Base-by-base conservation (phyloP, 495 filamentous ascomycete genomes). In the Neurospora sp. region DNA sequence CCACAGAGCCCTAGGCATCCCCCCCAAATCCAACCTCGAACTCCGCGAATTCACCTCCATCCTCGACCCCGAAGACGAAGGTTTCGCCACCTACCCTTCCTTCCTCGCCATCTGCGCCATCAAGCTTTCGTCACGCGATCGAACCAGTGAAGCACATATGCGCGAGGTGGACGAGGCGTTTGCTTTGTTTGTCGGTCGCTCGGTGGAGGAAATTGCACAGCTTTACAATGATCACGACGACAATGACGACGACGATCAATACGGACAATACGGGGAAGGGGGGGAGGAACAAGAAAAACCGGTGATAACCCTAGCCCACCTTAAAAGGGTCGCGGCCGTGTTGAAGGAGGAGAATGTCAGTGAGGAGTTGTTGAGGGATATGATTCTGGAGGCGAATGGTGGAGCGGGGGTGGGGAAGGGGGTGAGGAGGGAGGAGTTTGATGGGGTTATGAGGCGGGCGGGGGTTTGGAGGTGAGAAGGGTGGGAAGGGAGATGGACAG, bases 351-450 rank as follows among this genome's bases (percentile, higher is more conserved):
- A 97, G 77, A 87, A 92, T 74, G 90, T 97, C 39, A 86, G 86
- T 20, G 96, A 98, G 76, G 88, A 92, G 27, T 77, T 97, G 79
- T 82, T 99, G 76, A 87, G 86, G 82, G 93, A 97, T 85, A 99
- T 99, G 96, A 90, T 99, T 62, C 79, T 92, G 46, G 96, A 98
- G 85, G 96, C 93, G 75, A 97, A 94, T 81, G 94, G 92, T 1
- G 93, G 92, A 4, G 88, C 84, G 7, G 91, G 91, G 14, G 85
- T 94, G 10, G 86, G 86, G 39, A 86, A 82, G 72, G 94, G 93
- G 11, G 96, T 97, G 38, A 87, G 85, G 66, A 82, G 90, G 77
- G 90, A 90, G 69, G 92, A 96, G 79, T 97, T 98, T 81, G 91
- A 93, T 82, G 88, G 85, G 69, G 92, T 97, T 16, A 94, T 97